A percentile compares a stretch with the other conserved stretches of the same genome.
phyloP scores from a whole-genome alignment of 2,329 filamentous ascomycete species.

The Diaporthe batatas region DNA sequence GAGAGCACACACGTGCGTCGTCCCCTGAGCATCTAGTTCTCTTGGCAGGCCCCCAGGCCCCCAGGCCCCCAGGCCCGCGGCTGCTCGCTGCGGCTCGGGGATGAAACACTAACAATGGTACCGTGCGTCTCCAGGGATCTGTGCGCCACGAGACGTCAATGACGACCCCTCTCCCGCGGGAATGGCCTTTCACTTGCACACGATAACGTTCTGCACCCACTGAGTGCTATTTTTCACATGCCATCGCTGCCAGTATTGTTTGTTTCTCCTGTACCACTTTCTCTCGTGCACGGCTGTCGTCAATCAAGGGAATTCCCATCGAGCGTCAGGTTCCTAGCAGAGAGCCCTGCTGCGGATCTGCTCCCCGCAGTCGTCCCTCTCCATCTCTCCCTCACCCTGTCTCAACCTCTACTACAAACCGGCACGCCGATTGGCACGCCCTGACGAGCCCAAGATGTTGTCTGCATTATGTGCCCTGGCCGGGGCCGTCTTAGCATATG shows the following conservation, averaged over 20 bases:
- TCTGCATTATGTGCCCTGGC: slow-evolving; percentile 53
- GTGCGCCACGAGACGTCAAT: slow-evolving; percentile 4
- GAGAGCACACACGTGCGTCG: too few species aligned
- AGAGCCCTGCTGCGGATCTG: not conserved
- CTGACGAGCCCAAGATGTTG: slow-evolving; percentile 49
- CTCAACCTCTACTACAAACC: not conserved
- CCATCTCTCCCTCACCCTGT: not conserved
- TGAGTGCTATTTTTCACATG: slow-evolving; percentile 3
- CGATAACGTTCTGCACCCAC: slow-evolving; percentile 13
- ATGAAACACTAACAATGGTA: slow-evolving; percentile 21
- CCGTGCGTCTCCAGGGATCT: slow-evolving; percentile 18
- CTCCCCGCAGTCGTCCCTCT: not conserved
- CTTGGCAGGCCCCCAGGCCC: too few species aligned
- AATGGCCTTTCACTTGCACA: slow-evolving; percentile 6
- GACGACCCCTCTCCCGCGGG: slow-evolving; percentile 3
- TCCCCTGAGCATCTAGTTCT: not conserved
- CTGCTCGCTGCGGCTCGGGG: not conserved
- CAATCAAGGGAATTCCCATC: not conserved
- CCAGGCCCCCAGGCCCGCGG: not conserved
- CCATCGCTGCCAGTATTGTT: not conserved
- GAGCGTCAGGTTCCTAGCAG: not conserved
- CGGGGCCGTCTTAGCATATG: slow-evolving; percentile 52
- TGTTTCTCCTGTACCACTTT: not conserved
- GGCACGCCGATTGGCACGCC: not conserved
- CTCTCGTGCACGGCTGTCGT: not conserved